Base-by-base conservation (phyloP, 2,329 filamentous ascomycete species). In the Aphanoascus verrucosus region DNA sequence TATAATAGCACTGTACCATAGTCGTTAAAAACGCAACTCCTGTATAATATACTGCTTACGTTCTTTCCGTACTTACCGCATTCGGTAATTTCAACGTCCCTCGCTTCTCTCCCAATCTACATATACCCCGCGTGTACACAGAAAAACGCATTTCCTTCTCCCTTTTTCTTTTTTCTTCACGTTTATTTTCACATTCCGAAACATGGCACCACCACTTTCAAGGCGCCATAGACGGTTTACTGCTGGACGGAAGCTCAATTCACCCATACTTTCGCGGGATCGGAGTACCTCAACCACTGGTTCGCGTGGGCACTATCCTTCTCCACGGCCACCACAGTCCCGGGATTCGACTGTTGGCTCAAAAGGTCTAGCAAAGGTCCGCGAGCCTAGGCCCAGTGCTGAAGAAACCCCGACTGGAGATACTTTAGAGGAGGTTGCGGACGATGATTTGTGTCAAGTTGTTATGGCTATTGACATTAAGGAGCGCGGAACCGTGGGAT, bases 401-500 rank as follows among this genome's bases (percentile, higher is more conserved):
- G 32, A 41, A 20, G 15, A 20, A 20, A 44, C 31, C 11, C 46
- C 44, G 20, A 28, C 41, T 7, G 44, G 45, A 17, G 23, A 14
- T 17, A 9, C 37, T 15, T 61, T 65, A 43, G 60, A 63, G 31
- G 20, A 37, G 31, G 62, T 63, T 5, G 67, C 70, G 48, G 68
- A 74, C 35, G 72, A 74, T 35, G 80, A 83, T 0, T 64, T 82
- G 37, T 78, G 80, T 53, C 86, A 93, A 63, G 70, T 88, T 23
- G 78, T 94, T 55, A 87, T 94, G 81, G 86, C 88, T 0, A 73
- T 95, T 20, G 83, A 94, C 55, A 75, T 91, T 65, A 81, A 78
- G 57, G 78, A 83, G n/a, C 77, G 80, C 31, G 82, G 79, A 0
- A 82, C 78, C 0, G 75, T 95, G 15, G 91, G 91, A 0, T 96